Evolutionary conservation across 2,329 filamentous ascomycete species (phyloP).

Genomic region (Colletotrichum sublineola): DNA sequence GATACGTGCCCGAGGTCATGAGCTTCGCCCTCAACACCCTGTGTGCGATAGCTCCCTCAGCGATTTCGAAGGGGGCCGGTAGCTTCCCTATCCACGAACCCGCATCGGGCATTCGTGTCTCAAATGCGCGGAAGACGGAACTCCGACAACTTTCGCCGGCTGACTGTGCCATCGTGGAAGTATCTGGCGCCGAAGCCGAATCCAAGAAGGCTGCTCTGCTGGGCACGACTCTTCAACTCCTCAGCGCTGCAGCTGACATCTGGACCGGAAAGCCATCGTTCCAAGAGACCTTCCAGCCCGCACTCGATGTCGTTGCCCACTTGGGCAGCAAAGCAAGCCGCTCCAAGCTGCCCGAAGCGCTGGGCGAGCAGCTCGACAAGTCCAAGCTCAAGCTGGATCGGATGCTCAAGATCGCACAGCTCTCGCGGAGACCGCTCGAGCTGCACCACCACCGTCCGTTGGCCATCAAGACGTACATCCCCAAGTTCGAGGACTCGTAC

Average conservation of each 20-base stretch:
- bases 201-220: slow-evolving; percentile 70
- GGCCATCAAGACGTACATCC: slow-evolving; percentile 87
- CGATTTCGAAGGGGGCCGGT: slow-evolving; percentile 61
- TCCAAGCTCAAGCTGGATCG: slow-evolving; percentile 61
- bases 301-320: slow-evolving; percentile 69
- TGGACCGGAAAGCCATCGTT: slow-evolving; percentile 84
- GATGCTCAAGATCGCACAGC: slow-evolving; percentile 71
- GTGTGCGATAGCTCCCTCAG: slow-evolving; percentile 72
- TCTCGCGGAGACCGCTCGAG: slow-evolving; percentile 81
- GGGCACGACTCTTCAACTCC: slow-evolving; percentile 72
- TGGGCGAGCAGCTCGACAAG: slow-evolving; percentile 58
- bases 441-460: slow-evolving; percentile 91
- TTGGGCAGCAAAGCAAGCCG: slow-evolving; percentile 68
- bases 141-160: slow-evolving; percentile 69
- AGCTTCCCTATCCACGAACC: slow-evolving; percentile 74
- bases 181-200: slow-evolving; percentile 45
- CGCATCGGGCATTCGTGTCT: slow-evolving; percentile 63
- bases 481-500: slow-evolving; percentile 96
- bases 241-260: slow-evolving; percentile 76
- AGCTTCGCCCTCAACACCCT: slow-evolving; percentile 85
- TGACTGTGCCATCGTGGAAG: slow-evolving; percentile 62
- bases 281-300: slow-evolving; percentile 81
- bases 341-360: slow-evolving; percentile 61
- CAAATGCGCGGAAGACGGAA: slow-evolving; percentile 54
- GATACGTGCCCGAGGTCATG: slow-evolving; percentile 90